Conservation (phyloP, 208 protist genomes). For the Leishmania major region DNA sequence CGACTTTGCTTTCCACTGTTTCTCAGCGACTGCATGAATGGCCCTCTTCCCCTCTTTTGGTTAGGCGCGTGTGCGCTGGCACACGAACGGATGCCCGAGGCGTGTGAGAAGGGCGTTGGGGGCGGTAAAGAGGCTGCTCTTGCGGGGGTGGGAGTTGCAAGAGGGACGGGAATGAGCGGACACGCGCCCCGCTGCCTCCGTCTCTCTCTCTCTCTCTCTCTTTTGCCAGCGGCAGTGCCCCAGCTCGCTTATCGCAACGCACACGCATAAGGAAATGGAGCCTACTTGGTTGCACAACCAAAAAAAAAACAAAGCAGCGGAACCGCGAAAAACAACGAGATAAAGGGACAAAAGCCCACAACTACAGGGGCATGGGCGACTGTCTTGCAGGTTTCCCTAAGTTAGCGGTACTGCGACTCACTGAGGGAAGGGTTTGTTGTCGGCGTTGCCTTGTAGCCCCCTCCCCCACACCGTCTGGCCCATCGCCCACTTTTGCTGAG, state of each 20-base stretch:
- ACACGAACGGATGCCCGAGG: neutral
- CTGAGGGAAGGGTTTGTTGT: neutral
- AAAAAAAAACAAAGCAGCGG: no score
- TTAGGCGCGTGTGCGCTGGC: neutral
- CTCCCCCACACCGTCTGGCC: neutral
- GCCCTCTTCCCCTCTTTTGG: neutral
- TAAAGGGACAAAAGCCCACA: neutral
- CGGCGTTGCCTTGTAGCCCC: neutral
- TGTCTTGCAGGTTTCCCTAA: neutral
- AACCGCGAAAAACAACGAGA: neutral
- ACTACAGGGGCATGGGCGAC: neutral
- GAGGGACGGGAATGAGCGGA: neutral
- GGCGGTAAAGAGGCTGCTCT: neutral
- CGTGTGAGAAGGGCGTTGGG: neutral
- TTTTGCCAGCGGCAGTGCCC: neutral
- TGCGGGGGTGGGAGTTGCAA: neutral
- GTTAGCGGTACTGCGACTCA: neutral
- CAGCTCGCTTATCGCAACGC: neutral
- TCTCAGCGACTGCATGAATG: neutral
- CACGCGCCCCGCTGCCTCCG: neutral
- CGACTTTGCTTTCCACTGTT: neutral
- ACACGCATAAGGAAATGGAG: neutral
- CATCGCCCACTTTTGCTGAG: neutral
- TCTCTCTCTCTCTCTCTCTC: neutral
- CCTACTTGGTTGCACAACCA: no score